Evolutionary conservation across 345 rosid genomes (phyloP).

Genomic region (Salix purpurea): DNA sequence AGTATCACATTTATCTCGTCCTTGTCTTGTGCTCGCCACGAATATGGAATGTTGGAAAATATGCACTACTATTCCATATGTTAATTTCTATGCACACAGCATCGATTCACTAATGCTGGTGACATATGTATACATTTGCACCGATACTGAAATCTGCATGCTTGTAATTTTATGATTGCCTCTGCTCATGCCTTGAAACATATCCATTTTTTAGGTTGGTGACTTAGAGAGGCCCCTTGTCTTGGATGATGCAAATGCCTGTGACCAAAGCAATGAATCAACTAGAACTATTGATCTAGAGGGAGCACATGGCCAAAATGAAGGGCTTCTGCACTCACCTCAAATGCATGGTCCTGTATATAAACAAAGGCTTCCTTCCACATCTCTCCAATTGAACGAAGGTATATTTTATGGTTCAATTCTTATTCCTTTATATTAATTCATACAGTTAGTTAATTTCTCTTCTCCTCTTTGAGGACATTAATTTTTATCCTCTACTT

Average conservation of each 20-base stretch:
- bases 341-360: slow-evolving; percentile 48
- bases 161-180: background rate
- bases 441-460: slow-evolving; percentile 4
- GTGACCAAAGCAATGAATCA: slow-evolving; percentile 48
- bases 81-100: background rate
- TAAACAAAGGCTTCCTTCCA: slow-evolving; percentile 61
- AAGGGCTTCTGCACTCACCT: slow-evolving; percentile 50
- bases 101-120: background rate
- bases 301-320: slow-evolving; percentile 61
- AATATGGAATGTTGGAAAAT: background rate
- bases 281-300: slow-evolving; percentile 60
- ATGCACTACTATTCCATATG: background rate
- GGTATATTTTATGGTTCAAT: slow-evolving; percentile 23
- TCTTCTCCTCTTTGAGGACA: background rate
- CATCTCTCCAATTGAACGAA: slow-evolving; percentile 42
- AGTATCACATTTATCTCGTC: background rate
- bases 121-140: background rate
- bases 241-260: slow-evolving; percentile 42
- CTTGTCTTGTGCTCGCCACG: background rate
- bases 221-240: slow-evolving; percentile 78
- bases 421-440: background rate
- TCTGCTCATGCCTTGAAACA: slow-evolving; percentile 8
- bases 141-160: background rate
- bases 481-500: slow-evolving; percentile 9
- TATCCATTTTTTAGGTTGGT: slow-evolving; percentile 35